Evolutionary conservation across 2,329 filamentous ascomycete species (phyloP).

Genomic region (Endoconidiophora laricicola): DNA sequence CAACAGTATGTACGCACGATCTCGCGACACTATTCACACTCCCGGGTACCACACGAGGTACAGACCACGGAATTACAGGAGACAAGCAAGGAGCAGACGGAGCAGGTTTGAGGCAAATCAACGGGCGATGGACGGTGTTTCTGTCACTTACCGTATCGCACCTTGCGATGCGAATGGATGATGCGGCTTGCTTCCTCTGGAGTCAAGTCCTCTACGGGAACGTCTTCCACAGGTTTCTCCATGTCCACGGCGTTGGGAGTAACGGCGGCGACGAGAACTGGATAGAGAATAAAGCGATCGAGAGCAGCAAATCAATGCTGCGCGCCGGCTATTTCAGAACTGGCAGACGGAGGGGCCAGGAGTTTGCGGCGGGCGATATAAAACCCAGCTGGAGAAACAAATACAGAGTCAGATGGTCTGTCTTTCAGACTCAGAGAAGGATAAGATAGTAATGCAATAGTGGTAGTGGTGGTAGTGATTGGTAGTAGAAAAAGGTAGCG

Average conservation of each 20-base stretch:
- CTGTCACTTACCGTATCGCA: conserved; percentile 43
- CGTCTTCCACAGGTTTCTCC: conserved; percentile 20
- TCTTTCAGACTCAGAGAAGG: too few relatives aligned
- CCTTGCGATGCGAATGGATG: conserved; percentile 53
- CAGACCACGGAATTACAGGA: not conserved
- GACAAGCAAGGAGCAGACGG: not conserved
- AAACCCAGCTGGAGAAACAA: not conserved
- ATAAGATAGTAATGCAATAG: not conserved
- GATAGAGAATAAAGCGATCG: not conserved
- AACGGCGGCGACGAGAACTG: not conserved
- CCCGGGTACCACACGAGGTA: not conserved
- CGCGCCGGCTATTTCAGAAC: not conserved
- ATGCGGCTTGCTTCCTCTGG: conserved; percentile 51
- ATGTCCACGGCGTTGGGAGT: conserved; percentile 2
- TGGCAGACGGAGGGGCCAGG: not conserved
- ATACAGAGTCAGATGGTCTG: not conserved
- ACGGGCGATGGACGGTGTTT: not conserved
- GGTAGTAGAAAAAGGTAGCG: conserved; percentile 1
- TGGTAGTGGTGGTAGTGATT: not conserved
- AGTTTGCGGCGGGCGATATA: not conserved
- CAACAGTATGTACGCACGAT: not conserved
- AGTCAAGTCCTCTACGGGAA: conserved; percentile 38
- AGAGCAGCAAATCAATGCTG: not conserved
- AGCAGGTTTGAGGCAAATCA: not conserved
- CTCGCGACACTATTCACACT: not conserved